phyloP scores from a whole-genome alignment of 148 eudicot genomes.

The Heliosperma pusillum region DNA sequence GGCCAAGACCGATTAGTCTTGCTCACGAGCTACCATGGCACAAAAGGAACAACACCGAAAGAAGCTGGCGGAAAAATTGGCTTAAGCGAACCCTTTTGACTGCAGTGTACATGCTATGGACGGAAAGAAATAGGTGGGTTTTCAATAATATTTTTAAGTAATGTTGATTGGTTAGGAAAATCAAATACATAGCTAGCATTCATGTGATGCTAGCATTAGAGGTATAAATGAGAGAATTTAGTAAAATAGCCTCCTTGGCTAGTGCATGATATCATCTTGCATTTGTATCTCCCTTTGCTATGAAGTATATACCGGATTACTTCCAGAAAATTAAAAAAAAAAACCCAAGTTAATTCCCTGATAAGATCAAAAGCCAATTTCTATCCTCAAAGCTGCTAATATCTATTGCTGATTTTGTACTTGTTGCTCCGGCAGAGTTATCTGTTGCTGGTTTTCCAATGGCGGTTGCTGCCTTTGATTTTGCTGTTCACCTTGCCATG shows the following conservation, averaged over 20 bases:
- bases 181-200: not conserved
- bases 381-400: not conserved
- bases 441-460: constrained; percentile 23
- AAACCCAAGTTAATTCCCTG: not conserved
- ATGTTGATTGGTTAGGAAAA: not conserved
- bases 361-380: not conserved
- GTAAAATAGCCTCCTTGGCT: not conserved
- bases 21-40: not conserved
- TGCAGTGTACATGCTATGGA: not conserved
- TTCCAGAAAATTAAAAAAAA: not conserved
- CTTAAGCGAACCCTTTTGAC: not conserved
- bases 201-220: not conserved
- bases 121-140: not conserved
- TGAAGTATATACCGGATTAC: not conserved
- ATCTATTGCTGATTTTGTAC: not conserved
- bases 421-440: constrained; percentile 6
- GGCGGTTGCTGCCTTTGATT: constrained; percentile 23
- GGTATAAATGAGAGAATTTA: not conserved
- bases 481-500: constrained; percentile 61
- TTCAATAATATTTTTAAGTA: not conserved
- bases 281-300: not conserved
- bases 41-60: not conserved
- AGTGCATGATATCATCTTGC: not conserved
- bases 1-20: no score
- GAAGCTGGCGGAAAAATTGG: not conserved